phyloP scores from a whole-genome alignment of 306 rosid species.

The Clitoria ternatea region DNA sequence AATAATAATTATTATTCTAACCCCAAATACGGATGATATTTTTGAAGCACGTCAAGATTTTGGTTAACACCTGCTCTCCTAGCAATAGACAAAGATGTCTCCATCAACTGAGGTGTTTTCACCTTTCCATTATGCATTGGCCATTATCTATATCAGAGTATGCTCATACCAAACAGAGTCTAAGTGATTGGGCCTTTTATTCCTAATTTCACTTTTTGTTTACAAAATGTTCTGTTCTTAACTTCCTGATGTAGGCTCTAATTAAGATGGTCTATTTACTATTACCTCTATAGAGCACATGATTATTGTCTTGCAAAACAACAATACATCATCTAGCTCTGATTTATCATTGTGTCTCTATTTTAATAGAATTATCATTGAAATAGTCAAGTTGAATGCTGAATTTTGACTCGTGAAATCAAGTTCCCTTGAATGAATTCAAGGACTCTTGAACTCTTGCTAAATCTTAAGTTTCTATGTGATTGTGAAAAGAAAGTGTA shows the following conservation, averaged over 20 bases:
- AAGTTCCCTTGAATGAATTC: slow-evolving; percentile 22
- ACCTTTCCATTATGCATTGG: slow-evolving; percentile 40
- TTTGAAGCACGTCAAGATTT: slow-evolving; percentile 50
- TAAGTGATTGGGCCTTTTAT: slow-evolving; percentile 19
- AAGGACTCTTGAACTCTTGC: slow-evolving; percentile 20
- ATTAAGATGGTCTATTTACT: slow-evolving; percentile 32
- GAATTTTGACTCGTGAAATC: slow-evolving; percentile 35
- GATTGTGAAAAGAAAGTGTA: slow-evolving; percentile 30
- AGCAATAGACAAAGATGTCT: slow-evolving; percentile 53
- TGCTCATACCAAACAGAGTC: slow-evolving; percentile 23
- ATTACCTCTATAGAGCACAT: slow-evolving; percentile 31
- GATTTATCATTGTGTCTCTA: slow-evolving; percentile 62
- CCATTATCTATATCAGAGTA: slow-evolving; percentile 26
- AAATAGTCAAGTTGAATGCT: slow-evolving; percentile 30
- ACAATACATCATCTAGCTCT: slow-evolving; percentile 32
- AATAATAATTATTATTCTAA: slow-evolving; percentile 39
- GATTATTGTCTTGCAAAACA: slow-evolving; percentile 47
- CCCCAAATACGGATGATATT: slow-evolving; percentile 42
- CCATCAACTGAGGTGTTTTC: slow-evolving; percentile 33
- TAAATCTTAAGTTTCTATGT: slow-evolving; percentile 26
- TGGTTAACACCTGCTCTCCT: slow-evolving; percentile 32
- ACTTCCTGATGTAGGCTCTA: slow-evolving; percentile 19
- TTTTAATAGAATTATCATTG: slow-evolving; percentile 44
- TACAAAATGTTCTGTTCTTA: slow-evolving; percentile 11
- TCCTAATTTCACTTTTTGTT: slow-evolving; percentile 24